These are phyloP conservation scores for Pilaira anomala DNA, from an alignment of 192 early-diverging fungal genomes.

Conservation along the genomic window DNA sequence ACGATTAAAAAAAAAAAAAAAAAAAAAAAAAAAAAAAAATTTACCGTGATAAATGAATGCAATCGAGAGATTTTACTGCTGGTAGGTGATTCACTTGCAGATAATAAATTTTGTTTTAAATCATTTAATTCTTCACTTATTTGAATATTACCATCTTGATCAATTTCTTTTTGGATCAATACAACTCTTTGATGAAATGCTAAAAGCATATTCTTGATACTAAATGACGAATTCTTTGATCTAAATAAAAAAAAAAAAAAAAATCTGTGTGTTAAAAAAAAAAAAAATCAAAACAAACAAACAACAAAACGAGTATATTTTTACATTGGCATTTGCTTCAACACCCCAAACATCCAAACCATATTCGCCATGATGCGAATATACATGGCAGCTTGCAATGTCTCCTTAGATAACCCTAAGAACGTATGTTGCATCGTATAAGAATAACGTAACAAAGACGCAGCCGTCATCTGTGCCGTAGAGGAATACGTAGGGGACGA, in stretches of 20 bases:
- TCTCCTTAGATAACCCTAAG: constrained; percentile 39
- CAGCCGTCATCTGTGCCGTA: constrained; percentile 37
- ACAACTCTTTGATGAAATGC: constrained; percentile 38
- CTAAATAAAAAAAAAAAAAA: not conserved
- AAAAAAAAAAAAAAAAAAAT: not conserved
- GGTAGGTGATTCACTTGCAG: constrained; percentile 35
- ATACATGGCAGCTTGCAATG: constrained; percentile 41
- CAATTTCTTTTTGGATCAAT: constrained; percentile 34
- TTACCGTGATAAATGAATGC: constrained; percentile 31
- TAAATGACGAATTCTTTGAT: constrained; percentile 24
- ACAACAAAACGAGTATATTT: too few relatives aligned
- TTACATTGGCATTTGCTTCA: constrained; percentile 39
- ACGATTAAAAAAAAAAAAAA: not conserved
- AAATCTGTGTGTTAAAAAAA: not conserved
- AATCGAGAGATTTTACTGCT: constrained; percentile 26
- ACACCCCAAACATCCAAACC: constrained; percentile 50
- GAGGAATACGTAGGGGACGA: constrained; percentile 34
- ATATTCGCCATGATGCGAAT: constrained; percentile 51
- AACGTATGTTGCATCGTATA: constrained; percentile 52
- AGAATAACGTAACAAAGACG: constrained; percentile 40
- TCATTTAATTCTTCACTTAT: constrained; percentile 25
- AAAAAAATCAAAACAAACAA: too few relatives aligned
- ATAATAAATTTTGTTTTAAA: constrained; percentile 34
- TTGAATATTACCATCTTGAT: constrained; percentile 16
- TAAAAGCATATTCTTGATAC: constrained; percentile 42